phyloP scores from a whole-genome alignment of 2,329 filamentous ascomycete genomes.

The Helicocarpus griseus region DNA sequence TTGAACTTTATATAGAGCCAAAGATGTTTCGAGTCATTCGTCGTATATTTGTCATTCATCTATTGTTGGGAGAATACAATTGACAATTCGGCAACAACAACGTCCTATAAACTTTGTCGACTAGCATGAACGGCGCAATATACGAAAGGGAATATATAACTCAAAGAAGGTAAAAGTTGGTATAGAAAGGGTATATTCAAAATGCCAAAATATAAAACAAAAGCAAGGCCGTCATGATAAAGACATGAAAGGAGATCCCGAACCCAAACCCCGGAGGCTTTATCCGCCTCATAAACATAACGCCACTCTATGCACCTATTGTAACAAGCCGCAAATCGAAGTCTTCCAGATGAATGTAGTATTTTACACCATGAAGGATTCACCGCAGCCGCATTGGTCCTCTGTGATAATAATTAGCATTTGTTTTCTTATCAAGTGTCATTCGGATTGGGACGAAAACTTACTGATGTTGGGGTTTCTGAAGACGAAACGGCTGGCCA shows the following conservation, averaged over 20 bases:
- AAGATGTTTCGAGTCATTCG: too few species aligned
- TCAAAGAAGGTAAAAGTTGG: background rate
- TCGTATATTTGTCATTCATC: too few species aligned
- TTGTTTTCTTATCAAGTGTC: constrained; percentile 11
- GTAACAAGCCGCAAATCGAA: constrained; percentile 1
- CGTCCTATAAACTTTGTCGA: too few species aligned
- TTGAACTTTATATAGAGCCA: too few species aligned
- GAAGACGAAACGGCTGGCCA: constrained; percentile 88
- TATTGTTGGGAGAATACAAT: too few species aligned
- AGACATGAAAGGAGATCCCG: background rate
- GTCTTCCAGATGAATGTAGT: background rate
- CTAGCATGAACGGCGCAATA: too few species aligned
- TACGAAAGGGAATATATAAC: too few species aligned
- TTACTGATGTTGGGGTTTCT: constrained; percentile 96
- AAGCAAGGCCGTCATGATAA: background rate
- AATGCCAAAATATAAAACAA: background rate
- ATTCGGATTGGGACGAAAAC: constrained; percentile 30
- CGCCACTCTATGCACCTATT: background rate
- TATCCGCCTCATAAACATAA: background rate
- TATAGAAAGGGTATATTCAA: constrained; percentile 2
- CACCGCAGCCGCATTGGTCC: constrained; percentile 90
- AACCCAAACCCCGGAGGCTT: background rate
- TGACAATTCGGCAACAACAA: too few species aligned
- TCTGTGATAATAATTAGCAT: constrained; percentile 46
- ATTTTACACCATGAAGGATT: constrained; percentile 77